Percentiles rank a stretch among this genome's conserved stretches.
Conservation (phyloP, 768 basidiomycete species). For the Leccinum longicurvipes region DNA sequence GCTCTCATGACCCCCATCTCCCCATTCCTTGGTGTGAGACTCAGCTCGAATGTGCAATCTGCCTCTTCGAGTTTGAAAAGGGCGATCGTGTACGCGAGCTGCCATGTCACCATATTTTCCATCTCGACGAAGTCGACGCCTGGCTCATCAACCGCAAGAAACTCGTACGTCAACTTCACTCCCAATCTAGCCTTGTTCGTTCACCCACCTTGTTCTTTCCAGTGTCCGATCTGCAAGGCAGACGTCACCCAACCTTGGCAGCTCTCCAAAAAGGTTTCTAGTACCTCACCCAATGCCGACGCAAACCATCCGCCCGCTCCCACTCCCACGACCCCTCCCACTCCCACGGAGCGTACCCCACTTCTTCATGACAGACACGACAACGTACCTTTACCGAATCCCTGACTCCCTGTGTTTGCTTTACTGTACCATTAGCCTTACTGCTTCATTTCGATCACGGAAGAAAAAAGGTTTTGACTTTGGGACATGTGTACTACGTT, state of each 20-base stretch:
- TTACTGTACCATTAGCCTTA: constrained; percentile 23
- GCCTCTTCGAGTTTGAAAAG: constrained; percentile 78
- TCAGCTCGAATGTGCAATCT: constrained; percentile 90
- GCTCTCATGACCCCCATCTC: constrained; percentile 24
- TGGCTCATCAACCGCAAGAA: constrained; percentile 95
- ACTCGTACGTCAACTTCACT: constrained; percentile 53
- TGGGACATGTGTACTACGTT: constrained; percentile 11
- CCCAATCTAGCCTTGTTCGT: constrained; percentile 3
- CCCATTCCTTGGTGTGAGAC: constrained; percentile 73
- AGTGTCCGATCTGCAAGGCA: constrained; percentile 93
- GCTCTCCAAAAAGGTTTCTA: constrained; percentile 14
- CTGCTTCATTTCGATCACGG: constrained; percentile 6
- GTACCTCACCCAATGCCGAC: constrained; percentile 1
- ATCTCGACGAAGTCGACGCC: constrained; percentile 84
- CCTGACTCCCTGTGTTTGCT: constrained; percentile 15
- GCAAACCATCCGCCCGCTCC: background rate
- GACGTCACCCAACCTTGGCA: constrained; percentile 74
- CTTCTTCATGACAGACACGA: constrained; percentile 25
- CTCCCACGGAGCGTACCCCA: constrained; percentile 33
- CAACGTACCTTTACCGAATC: constrained; percentile 10
- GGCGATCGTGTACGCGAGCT: constrained; percentile 90
- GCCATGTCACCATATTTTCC: constrained; percentile 95
- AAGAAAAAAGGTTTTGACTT: background rate
- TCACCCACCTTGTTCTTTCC: background rate
- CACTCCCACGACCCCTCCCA: constrained; percentile 11